phyloP scores from a whole-genome alignment of 2,329 filamentous ascomycete genomes.

The Apiospora saccharicola region DNA sequence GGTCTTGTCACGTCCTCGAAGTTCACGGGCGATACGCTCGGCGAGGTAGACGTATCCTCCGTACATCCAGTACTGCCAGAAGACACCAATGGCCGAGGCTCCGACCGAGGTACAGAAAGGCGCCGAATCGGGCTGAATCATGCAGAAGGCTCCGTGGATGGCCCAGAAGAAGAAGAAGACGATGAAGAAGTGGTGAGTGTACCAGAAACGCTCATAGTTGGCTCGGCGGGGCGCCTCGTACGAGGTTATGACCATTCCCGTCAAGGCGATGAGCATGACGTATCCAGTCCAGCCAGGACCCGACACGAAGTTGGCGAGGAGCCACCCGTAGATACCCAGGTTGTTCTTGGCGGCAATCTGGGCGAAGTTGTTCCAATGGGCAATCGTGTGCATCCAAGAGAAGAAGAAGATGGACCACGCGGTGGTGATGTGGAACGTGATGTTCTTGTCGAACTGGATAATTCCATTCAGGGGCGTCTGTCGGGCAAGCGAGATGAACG shows the following conservation, averaged over 20 bases:
- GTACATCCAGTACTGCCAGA: slow-evolving; percentile 92
- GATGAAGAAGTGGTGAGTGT: slow-evolving; percentile 87
- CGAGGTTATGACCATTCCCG: slow-evolving; percentile 80
- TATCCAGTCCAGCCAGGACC: slow-evolving; percentile 89
- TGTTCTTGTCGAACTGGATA: slow-evolving; percentile 89
- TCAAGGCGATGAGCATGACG: slow-evolving; percentile 80
- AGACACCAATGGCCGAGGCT: slow-evolving; percentile 73
- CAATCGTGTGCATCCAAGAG: slow-evolving; percentile 85
- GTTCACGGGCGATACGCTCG: slow-evolving; percentile 80
- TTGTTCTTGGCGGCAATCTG: slow-evolving; percentile 78
- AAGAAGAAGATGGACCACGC: slow-evolving; percentile 91
- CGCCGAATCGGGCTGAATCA: slow-evolving; percentile 85
- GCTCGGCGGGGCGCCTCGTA: slow-evolving; percentile 79
- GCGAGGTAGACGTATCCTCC: slow-evolving; percentile 81
- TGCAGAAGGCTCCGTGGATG: slow-evolving; percentile 88
- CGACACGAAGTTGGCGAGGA: slow-evolving; percentile 78
- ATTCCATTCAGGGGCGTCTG: slow-evolving; percentile 86
- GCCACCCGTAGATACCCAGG: slow-evolving; percentile 79
- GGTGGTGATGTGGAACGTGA: slow-evolving; percentile 85
- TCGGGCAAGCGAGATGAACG: slow-evolving; percentile 80
- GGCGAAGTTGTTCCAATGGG: slow-evolving; percentile 88
- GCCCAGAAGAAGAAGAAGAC: slow-evolving; percentile 92
- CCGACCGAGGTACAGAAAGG: slow-evolving; percentile 78
- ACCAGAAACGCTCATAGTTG: slow-evolving; percentile 92
- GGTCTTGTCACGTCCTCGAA: slow-evolving; percentile 82